Conservation (phyloP, 208 protist species). For the Herpetomonas muscarum region DNA sequence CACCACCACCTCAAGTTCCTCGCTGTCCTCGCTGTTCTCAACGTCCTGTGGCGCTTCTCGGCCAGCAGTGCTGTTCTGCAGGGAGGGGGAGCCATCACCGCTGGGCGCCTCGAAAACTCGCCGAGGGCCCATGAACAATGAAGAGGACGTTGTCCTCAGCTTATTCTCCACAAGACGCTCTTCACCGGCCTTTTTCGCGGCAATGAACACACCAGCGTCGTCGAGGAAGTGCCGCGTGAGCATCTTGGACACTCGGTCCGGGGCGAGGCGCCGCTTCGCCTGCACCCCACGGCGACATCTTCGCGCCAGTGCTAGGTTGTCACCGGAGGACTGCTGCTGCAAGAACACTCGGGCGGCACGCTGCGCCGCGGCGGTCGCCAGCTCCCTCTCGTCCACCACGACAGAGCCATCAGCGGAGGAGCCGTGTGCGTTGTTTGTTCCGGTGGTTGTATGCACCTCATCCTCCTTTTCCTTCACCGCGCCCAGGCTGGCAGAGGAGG, state of each 20-base stretch:
- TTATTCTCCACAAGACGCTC: conserved; percentile 45
- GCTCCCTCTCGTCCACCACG: background rate
- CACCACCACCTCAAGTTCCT: too few relatives aligned
- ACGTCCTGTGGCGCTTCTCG: too few relatives aligned
- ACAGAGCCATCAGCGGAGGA: conserved; percentile 1
- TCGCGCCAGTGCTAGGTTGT: too few relatives aligned
- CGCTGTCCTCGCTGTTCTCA: too few relatives aligned
- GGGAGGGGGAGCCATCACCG: too few relatives aligned
- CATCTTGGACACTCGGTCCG: conserved; percentile 37
- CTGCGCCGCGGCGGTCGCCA: too few relatives aligned
- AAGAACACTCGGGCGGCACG: background rate
- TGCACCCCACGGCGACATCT: background rate
- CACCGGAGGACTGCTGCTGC: background rate
- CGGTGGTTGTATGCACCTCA: background rate
- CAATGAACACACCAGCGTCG: conserved; percentile 40
- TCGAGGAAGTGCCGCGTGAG: conserved; percentile 50
- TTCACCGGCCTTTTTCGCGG: conserved; percentile 34
- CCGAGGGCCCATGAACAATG: conserved; percentile 81
- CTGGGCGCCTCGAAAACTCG: too few relatives aligned
- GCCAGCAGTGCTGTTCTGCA: too few relatives aligned
- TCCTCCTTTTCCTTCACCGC: background rate
- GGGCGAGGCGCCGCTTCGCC: conserved; percentile 13
- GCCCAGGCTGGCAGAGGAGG: background rate
- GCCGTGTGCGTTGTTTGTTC: background rate
- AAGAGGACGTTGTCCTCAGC: conserved; percentile 54